Base-by-base conservation (phyloP, 2,329 filamentous ascomycete genomes). In the Verticillium nonalfalfae region DNA sequence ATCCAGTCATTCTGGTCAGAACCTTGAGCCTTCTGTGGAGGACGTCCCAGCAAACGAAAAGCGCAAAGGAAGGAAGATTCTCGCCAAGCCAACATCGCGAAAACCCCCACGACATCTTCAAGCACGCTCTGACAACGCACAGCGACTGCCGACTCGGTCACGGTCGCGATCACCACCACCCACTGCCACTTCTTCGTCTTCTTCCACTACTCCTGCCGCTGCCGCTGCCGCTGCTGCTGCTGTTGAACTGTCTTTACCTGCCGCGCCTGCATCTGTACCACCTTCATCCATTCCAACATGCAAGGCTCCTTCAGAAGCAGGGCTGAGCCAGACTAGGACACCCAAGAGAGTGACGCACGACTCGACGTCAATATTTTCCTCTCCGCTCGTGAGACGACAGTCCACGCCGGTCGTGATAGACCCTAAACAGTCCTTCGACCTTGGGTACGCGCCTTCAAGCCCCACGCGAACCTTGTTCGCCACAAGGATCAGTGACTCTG, bases 391-490 rank as follows among this genome's bases (percentile, higher is more conserved):
- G 18, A 52, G 45, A 11, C 45, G 45, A 18, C 18, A 18, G n/a
- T 21, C 45, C 26, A 52, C 45, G 18, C 45, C 45, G 10, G 18
- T 52, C 35, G 35, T 36, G n/a, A 18, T 31, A 26, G 45, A 52
- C 18, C 45, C 45, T 18, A 52, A 52, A 26, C 45, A 52, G 18
- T 52, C 45, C 9, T 52, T 52, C 18, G 45, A 52, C 45, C 45
- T 52, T 11, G 45, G 45, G 10, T 52, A 52, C 18, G 45, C 45
- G 7, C 45, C 45, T 11, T 34, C 54, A 14, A 56, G 26, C n/a
- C 54, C 54, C 31, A 56, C 54, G n/a, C 54, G 54, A 58, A 59
- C 45, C 58, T 18, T 26, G 40, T 39, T 59, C n/a, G 55, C 34
- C 33, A 31, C 54, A 14, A 26, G 56, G 61, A 59, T 57, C 55